Base-by-base conservation (phyloP, 2,329 filamentous ascomycete genomes). In the Periconia macrospinosa region DNA sequence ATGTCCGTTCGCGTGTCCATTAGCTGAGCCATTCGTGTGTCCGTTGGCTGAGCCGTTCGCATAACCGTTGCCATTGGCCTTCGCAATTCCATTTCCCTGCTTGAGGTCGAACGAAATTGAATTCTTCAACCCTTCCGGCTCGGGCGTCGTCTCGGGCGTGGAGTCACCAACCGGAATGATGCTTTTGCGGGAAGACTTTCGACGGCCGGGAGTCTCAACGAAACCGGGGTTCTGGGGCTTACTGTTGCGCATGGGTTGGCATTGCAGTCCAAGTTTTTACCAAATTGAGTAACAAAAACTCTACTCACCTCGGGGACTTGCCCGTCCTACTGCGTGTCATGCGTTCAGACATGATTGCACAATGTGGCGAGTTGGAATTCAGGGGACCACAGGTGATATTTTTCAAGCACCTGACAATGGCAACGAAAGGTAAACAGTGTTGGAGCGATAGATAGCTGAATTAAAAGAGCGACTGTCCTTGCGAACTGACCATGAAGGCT, bases 301-400 rank as follows among this genome's bases (percentile, higher is more conserved):
- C 45, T 18, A 61, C 75, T 66, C 66, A 80, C 78, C 69, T 75
- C 40, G 77, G 78, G 49, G 78, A 80, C 64, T 76, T 79, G 56
- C 79, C 79, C 33, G 77, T 76, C 69, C 78, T 74, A 47, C 75
- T 78, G 33, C 79, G 73, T 52, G 79, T 81, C 53, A 78, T 69
- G 60, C 72, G 65, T 62, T 69, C 60, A 37, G 70, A 68, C 72
- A 75, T 75, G 60, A 53, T 59, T 57, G 47, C 48, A 49, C 52
- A 41, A 52, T 30, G 49, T 41, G 33, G 43, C 47, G 30, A 50
- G 5, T 41, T 41, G 45, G 42, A 20, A 19, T 49, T 55, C 41
- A 54, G 53, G 53, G 56, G 53, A n/a, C 15, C n/a, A 23, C 23
- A 33, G n/a, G 9, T 10, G 15, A 14, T 13, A 13, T 37, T 13